These are phyloP conservation scores for Arachis stenosperma DNA, from an alignment of 306 rosid genomes.

Conservation along the genomic window DNA sequence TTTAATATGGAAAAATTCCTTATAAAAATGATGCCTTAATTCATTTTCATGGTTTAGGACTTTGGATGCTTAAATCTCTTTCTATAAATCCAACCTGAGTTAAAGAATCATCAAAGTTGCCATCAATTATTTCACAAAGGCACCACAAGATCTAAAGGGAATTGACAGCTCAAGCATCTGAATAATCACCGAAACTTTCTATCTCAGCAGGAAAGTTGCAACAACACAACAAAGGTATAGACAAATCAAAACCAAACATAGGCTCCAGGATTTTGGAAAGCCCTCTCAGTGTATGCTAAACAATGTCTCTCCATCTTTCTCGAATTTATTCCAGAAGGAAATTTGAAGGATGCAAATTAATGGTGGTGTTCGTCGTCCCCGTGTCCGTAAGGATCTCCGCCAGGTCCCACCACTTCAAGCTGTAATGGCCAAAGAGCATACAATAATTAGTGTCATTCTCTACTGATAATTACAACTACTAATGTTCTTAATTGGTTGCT, in stretches of 20 bases:
- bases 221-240: slow-evolving; percentile 36
- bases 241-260: slow-evolving; percentile 56
- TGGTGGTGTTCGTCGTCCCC: slow-evolving; percentile 66
- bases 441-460: slow-evolving; percentile 28
- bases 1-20: slow-evolving; percentile 1
- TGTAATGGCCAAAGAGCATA: slow-evolving; percentile 36
- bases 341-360: slow-evolving; percentile 51
- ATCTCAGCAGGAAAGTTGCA: slow-evolving; percentile 48
- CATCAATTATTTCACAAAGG: slow-evolving; percentile 54
- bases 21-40: no score
- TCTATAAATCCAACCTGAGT: slow-evolving; percentile 14
- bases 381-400: slow-evolving; percentile 82
- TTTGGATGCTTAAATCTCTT: not conserved
- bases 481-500: slow-evolving; percentile 3
- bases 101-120: slow-evolving; percentile 45
- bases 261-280: slow-evolving; percentile 55
- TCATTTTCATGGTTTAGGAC: not conserved
- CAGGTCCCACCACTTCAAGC: slow-evolving; percentile 99
- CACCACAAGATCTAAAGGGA: slow-evolving; percentile 40
- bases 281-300: slow-evolving; percentile 51
- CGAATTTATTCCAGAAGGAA: slow-evolving; percentile 59
- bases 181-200: slow-evolving; percentile 48
- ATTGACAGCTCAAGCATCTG: slow-evolving; percentile 48
- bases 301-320: slow-evolving; percentile 53
- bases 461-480: slow-evolving; percentile 12